A percentile compares a stretch with the other conserved stretches of the same genome.
Evolutionary conservation across 768 basidiomycete species (phyloP).

Genomic region (Sporobolomyces phaffii): DNA sequence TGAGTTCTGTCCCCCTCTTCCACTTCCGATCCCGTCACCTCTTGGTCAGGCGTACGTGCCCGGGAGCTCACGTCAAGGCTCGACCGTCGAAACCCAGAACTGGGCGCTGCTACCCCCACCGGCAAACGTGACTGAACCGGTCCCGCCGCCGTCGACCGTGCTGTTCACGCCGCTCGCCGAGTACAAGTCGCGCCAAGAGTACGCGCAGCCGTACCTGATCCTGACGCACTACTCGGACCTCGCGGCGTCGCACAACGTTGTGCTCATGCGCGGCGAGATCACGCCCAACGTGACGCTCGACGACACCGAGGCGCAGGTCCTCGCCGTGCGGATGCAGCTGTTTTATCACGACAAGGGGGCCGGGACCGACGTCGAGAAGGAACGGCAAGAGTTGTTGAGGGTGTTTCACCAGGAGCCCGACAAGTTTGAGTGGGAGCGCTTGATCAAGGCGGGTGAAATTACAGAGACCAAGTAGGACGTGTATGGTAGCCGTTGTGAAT

Average conservation of each 20-base stretch:
- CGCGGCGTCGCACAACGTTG: conserved; percentile 66
- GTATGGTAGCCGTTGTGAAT: background rate
- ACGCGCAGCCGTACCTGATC: conserved; percentile 83
- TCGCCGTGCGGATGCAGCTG: conserved; percentile 72
- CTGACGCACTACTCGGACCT: conserved; percentile 90
- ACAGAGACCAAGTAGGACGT: background rate
- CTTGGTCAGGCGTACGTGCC: background rate
- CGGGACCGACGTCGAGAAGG: conserved; percentile 45
- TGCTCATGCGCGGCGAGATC: conserved; percentile 85
- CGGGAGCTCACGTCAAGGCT: background rate
- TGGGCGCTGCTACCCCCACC: conserved; percentile 75
- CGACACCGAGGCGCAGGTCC: conserved; percentile 76
- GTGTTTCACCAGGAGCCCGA: conserved; percentile 72
- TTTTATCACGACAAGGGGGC: conserved; percentile 58
- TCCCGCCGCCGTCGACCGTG: conserved; percentile 59
- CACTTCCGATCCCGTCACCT: no score
- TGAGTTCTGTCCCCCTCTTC: background rate
- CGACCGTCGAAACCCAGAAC: conserved; percentile 60
- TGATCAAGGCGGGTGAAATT: conserved; percentile 52
- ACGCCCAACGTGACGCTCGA: conserved; percentile 49
- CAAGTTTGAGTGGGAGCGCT: conserved; percentile 73
- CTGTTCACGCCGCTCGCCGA: conserved; percentile 90
- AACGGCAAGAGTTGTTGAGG: conserved; percentile 55
- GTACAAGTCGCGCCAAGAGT: conserved; percentile 76
- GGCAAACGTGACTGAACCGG: conserved; percentile 46